Evolutionary conservation across 345 rosid species (phyloP).

Genomic region (Brassica incana): DNA sequence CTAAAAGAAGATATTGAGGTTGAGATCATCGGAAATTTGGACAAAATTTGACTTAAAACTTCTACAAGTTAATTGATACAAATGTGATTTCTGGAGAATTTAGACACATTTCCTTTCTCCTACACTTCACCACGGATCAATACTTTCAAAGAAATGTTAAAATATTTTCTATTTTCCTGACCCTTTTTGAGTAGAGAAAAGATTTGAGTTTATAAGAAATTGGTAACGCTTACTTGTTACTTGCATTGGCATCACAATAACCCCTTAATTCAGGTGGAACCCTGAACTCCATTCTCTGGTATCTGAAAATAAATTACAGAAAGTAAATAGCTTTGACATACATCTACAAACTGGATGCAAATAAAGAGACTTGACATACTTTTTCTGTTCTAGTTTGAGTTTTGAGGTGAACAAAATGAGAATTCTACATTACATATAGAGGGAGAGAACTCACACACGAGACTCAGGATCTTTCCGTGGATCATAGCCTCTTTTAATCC

Average conservation of each 20-base stretch:
- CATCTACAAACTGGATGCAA: not conserved
- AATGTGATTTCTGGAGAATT: not conserved
- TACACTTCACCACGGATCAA: not conserved
- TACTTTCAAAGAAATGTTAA: not conserved
- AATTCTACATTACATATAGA: not conserved
- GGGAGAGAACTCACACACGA: slow-evolving; percentile 45
- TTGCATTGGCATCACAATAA: slow-evolving; percentile 52
- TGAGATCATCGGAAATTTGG: no score
- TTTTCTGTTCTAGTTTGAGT: not conserved
- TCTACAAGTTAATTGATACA: not conserved
- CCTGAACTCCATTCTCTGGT: slow-evolving; percentile 88
- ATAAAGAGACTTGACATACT: not conserved
- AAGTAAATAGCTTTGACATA: not conserved
- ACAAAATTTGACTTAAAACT: not conserved
- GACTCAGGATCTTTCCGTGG: slow-evolving; percentile 95
- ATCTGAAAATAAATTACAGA: slow-evolving; percentile 46
- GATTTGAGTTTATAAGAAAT: not conserved
- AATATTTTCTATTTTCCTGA: not conserved
- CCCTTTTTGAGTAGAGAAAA: not conserved
- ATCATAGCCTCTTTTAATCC: slow-evolving; percentile 98
- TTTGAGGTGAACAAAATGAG: not conserved
- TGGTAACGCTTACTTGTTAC: slow-evolving; percentile 52
- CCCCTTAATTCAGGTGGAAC: slow-evolving; percentile 71
- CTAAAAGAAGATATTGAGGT: no score
- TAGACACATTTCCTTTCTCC: slow-evolving; percentile 2